phyloP scores from a whole-genome alignment of 78 protist species.

The Anaeramoeba flamelloides region DNA sequence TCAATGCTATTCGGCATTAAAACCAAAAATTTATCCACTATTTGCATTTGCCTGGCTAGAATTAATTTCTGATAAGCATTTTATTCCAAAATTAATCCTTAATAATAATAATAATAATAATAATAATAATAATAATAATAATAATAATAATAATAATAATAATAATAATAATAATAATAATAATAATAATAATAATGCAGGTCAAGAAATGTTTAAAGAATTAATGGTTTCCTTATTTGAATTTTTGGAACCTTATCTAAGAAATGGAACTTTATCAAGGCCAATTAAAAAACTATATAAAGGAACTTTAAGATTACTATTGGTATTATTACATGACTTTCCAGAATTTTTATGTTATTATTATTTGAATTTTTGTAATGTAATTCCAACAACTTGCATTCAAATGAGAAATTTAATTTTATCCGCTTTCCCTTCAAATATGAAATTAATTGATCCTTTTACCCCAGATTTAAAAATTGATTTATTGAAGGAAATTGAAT shows the following conservation, averaged over 20 bases:
- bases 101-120: no score
- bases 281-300: constrained; percentile 60
- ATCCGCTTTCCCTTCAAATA: constrained; percentile 77
- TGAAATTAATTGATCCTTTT: constrained; percentile 91
- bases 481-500: constrained; percentile 63
- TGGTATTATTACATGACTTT: constrained; percentile 90
- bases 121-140: background rate
- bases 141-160: no score
- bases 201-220: constrained; percentile 50
- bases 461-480: constrained; percentile 76
- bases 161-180: no score
- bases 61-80: constrained; percentile 62
- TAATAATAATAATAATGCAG: no score
- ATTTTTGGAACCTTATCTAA: constrained; percentile 69
- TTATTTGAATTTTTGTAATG: constrained; percentile 78
- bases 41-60: constrained; percentile 93
- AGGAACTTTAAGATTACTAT: constrained; percentile 51
- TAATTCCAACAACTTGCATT: constrained; percentile 75
- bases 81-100: constrained; percentile 69
- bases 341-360: constrained; percentile 89
- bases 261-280: constrained; percentile 24
- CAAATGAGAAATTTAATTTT: constrained; percentile 86
- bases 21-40: constrained; percentile 67
- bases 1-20: constrained; percentile 38
- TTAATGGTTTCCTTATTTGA: constrained; percentile 57